Base-by-base conservation (phyloP, 805 yeast species). In the Grigorovia transvaalensis region DNA sequence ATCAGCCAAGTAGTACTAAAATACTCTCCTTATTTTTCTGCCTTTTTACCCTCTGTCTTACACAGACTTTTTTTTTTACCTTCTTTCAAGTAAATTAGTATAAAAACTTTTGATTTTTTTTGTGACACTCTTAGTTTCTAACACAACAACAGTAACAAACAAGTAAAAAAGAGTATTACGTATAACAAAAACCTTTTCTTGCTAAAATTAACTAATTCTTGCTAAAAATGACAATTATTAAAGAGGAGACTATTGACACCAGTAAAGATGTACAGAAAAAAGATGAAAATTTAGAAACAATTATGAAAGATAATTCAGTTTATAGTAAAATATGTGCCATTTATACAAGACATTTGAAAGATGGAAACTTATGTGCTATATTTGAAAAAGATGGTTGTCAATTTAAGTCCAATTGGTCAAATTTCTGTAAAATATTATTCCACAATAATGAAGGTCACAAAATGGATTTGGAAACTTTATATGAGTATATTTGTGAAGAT, bases 261-360 rank as follows among this genome's bases (percentile, higher is more conserved):
- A 8, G 15, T 33, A 9, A 33, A 33, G 38, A 33, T 4, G 38
- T 13, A 33, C 15, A 5, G 38, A 33, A 13, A 13, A 33, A 33
- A 15, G 42, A 38, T 38, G 42, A n/a, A 38, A n/a, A 13, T 13
- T 13, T 38, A 38, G 17, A 38, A 15, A 38, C 12, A 7, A 15
- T 8, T 35, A 13, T 9, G 17, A 38, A 38, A n/a, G 56, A 66
- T 48, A 33, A 57, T 23, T 73, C 76, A 1, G 71, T 74, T 1
- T 73, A 61, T 50, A 67, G 72, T 56, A 72, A 70, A 55, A 60
- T 73, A 47, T 53, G 71, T 30, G 71, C 71, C 9, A 56, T 73
- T 12, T 73, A 71, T 59, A 64, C 74, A 7, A 64, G 72, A 56
- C 50, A 59, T 42, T 35, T 44, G 1, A 52, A 56, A 3, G 51